Base-by-base conservation (phyloP, 23 red algal genomes). In the Agarophyton chilense region DNA sequence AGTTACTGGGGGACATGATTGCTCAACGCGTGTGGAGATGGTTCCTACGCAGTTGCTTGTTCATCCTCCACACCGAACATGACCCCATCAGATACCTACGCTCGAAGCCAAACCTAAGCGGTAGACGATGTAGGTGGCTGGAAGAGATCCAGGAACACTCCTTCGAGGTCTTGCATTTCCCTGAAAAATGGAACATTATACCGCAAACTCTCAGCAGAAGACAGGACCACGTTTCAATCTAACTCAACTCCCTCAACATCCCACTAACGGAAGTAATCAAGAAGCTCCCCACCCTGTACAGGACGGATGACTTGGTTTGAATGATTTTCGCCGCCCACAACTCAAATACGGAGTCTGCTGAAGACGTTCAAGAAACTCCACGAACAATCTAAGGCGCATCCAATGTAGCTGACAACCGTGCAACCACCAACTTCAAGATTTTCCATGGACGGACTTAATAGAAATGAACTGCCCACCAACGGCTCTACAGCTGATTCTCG, bases 21-120 rank as follows among this genome's bases (percentile, higher is more conserved):
- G 65, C 35, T 12, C 9, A 71, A 22, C 58, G 41, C 16, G 22
- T 38, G 47, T 86, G 81, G 25, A 36, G 61, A 8, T 35, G 41
- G 4, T 70, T 47, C 61, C 81, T 86, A 16, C 38, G 50, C 36
- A 58, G 62, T 24, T 10, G 60, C 38, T 7, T 12, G 13, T 86
- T 72, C 42, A 51, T 73, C n/a, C 41, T 86, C 7, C 7, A 44
- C 4, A 86, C 61, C 10, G 39, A 86, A 45, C 81, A 86, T 51
- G 81, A 86, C 31, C 81, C 84, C 65, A 71, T 87, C 52, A 29
- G 42, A 4, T 87, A 87, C 43, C 82, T 87, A 1, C 61, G 67
- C 19, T 53, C 82, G 22, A 74, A 87, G n/a, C 5, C 63, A 3
- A 71, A 73, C 28, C 82, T 73, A 2, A 39, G 63, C 64, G 39